These are phyloP conservation scores for Suillus subaureus DNA, from an alignment of 768 basidiomycete species.

Conservation along the genomic window DNA sequence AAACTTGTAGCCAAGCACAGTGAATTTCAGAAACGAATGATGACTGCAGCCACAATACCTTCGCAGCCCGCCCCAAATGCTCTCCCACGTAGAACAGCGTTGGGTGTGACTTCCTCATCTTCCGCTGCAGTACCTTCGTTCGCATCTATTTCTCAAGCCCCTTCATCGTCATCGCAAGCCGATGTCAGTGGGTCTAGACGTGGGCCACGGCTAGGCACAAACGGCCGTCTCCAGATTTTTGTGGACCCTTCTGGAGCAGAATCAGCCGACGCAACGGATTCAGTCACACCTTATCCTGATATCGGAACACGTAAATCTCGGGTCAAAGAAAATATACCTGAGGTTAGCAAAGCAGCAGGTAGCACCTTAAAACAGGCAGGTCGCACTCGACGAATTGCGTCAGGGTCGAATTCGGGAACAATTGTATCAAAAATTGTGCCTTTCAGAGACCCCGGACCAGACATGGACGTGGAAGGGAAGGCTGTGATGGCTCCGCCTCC, in stretches of 20 bases:
- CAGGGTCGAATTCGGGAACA: slow-evolving; percentile 33
- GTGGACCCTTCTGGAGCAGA: slow-evolving; percentile 66
- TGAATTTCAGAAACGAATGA: slow-evolving; percentile 93
- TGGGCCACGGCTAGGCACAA: slow-evolving; percentile 44
- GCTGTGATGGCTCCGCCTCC: slow-evolving; percentile 39
- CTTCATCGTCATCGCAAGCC: slow-evolving; percentile 20
- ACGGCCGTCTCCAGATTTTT: slow-evolving; percentile 67
- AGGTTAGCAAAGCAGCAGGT: slow-evolving; percentile 68
- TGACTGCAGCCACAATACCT: slow-evolving; percentile 48
- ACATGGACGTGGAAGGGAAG: slow-evolving; percentile 28
- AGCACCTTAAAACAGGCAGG: slow-evolving; percentile 68
- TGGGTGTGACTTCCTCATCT: slow-evolving; percentile 44
- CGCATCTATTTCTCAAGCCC: slow-evolving; percentile 19
- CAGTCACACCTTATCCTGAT: slow-evolving; percentile 62
- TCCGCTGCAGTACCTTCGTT: slow-evolving; percentile 36
- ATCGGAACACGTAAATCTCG: slow-evolving; percentile 77
- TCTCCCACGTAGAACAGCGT: slow-evolving; percentile 44
- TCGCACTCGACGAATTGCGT: slow-evolving; percentile 53
- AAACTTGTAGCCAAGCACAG: slow-evolving; percentile 74
- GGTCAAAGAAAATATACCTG: slow-evolving; percentile 77
- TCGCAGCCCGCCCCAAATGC: slow-evolving; percentile 39
- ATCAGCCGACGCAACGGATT: slow-evolving; percentile 44
- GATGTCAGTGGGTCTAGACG: slow-evolving; percentile 34
- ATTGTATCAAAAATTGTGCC: slow-evolving; percentile 59
- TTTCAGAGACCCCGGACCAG: slow-evolving; percentile 63